A percentile compares a stretch with the other conserved stretches of the same genome.
These are phyloP conservation scores for Botryosphaeria agaves DNA, from an alignment of 2,329 filamentous ascomycete genomes.

Conservation along the genomic window DNA sequence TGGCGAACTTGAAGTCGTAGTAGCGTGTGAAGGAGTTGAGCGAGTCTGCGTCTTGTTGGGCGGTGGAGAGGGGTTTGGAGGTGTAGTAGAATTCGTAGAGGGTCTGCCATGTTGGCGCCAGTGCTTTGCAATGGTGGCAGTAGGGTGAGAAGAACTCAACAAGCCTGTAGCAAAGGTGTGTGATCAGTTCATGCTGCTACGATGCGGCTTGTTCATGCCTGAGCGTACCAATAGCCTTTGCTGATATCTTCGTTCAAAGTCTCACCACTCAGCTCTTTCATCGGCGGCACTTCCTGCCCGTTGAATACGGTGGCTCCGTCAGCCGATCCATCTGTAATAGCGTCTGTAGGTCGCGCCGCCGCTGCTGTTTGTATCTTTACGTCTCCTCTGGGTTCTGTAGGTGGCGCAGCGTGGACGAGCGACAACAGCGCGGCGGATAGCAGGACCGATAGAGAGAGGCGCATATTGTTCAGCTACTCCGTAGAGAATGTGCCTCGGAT, in stretches of 20 bases:
- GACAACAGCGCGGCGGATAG: not conserved
- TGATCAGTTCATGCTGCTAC: constrained; percentile 8
- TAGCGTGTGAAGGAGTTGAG: constrained; percentile 58
- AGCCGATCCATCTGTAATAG: not conserved
- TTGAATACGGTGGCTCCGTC: constrained; percentile 42
- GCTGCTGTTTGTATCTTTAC: not conserved
- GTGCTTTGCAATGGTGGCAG: constrained; percentile 55
- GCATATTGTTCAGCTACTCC: no score
- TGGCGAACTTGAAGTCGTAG: constrained; percentile 80
- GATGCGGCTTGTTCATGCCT: constrained; percentile 2
- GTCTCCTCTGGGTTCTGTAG: not conserved
- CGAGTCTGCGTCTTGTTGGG: constrained; percentile 25
- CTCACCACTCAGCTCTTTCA: constrained; percentile 40
- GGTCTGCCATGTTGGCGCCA: constrained; percentile 78
- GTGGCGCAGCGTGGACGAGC: not conserved
- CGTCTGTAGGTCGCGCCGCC: not conserved
- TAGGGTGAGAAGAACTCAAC: constrained; percentile 34
- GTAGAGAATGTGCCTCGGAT: no score
- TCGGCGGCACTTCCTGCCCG: constrained; percentile 45
- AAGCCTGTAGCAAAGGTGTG: constrained; percentile 9
- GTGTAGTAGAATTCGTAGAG: constrained; percentile 93
- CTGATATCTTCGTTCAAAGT: constrained; percentile 41
- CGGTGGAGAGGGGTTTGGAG: constrained; percentile 47
- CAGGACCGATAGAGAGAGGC: no score
- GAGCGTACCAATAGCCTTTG: constrained; percentile 48